Conservation (phyloP, 768 basidiomycete species). For the Boletus reticulatus region DNA sequence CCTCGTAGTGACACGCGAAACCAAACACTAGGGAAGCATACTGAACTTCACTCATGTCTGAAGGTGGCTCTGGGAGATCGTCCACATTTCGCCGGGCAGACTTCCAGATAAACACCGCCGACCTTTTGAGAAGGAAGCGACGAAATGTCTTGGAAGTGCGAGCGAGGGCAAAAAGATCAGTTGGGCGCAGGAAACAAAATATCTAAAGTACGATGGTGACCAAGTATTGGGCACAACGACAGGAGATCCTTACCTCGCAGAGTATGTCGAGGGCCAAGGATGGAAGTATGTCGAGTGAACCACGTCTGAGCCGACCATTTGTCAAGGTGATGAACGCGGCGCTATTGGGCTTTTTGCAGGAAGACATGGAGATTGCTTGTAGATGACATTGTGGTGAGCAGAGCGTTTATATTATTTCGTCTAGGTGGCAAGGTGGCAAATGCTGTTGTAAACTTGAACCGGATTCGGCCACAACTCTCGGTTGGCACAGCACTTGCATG, state of each 20-base stretch:
- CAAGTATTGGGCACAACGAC: not conserved
- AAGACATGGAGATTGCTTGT: constrained; percentile 5
- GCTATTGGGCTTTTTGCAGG: not conserved
- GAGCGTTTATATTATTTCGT: not conserved
- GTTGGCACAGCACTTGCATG: constrained; percentile 34
- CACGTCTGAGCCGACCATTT: constrained; percentile 12
- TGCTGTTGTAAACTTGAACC: not conserved
- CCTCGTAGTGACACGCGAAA: constrained; percentile 40
- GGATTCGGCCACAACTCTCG: not conserved
- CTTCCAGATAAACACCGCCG: constrained; percentile 32
- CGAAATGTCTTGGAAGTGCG: constrained; percentile 43
- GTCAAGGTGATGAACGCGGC: not conserved
- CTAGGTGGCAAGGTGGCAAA: not conserved
- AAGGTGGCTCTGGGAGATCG: constrained; percentile 44
- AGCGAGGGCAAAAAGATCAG: constrained; percentile 46
- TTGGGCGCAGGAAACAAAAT: constrained; percentile 40
- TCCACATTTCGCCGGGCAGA: constrained; percentile 36
- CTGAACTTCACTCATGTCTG: constrained; percentile 47
- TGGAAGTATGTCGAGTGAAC: constrained; percentile 31
- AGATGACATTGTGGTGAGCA: not conserved
- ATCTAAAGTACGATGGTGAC: constrained; percentile 31
- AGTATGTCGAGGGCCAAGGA: constrained; percentile 32
- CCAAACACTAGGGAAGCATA: constrained; percentile 51
- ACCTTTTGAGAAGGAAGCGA: constrained; percentile 34
- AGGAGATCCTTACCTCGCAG: constrained; percentile 18